A percentile compares a stretch with the other conserved stretches of the same genome.
Evolutionary conservation across 345 rosid species (phyloP).

Genomic region (Hibiscus trionum): DNA sequence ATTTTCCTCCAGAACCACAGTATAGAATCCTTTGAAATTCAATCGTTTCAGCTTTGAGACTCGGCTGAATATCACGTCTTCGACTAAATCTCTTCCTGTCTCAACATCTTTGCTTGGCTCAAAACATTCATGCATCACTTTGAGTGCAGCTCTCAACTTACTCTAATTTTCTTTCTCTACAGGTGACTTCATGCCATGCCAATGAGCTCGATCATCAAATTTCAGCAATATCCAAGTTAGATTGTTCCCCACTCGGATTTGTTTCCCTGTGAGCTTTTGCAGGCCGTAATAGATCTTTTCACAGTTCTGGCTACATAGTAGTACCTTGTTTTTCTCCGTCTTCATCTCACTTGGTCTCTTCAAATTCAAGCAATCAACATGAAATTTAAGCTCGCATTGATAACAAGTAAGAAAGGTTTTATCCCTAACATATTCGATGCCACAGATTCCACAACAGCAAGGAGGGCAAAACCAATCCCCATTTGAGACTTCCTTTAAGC

Average conservation of each 20-base stretch:
- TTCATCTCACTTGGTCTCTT: background rate
- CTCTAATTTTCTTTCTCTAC: conserved; percentile 29
- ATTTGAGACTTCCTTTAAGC: conserved; percentile 30
- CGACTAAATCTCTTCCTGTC: conserved; percentile 49
- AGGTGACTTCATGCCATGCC: conserved; percentile 8
- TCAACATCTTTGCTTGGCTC: conserved; percentile 39
- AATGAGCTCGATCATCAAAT: conserved; percentile 11
- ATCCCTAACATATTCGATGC: conserved; percentile 1
- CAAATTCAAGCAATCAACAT: conserved; percentile 28
- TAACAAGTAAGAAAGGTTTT: conserved; percentile 30
- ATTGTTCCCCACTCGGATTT: conserved; percentile 31
- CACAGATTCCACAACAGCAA: conserved; percentile 59
- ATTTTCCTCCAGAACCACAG: conserved; percentile 42
- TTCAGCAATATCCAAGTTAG: conserved; percentile 59
- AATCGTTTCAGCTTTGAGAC: conserved; percentile 35
- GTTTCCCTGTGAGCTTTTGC: conserved; percentile 41
- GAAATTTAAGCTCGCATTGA: conserved; percentile 58
- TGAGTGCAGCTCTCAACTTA: conserved; percentile 49
- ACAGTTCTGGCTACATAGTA: conserved; percentile 63
- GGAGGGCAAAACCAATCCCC: conserved; percentile 85
- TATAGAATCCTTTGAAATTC: conserved; percentile 53
- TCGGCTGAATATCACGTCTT: conserved; percentile 46
- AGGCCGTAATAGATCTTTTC: conserved; percentile 29
- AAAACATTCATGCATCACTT: conserved; percentile 68
- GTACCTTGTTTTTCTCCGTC: conserved; percentile 11